Evolutionary conservation across 805 yeast genomes (phyloP), one percentile per base, ranked within the genome.

Genomic region (baker's yeast (Saccharomyces cerevisiae)): DNA sequence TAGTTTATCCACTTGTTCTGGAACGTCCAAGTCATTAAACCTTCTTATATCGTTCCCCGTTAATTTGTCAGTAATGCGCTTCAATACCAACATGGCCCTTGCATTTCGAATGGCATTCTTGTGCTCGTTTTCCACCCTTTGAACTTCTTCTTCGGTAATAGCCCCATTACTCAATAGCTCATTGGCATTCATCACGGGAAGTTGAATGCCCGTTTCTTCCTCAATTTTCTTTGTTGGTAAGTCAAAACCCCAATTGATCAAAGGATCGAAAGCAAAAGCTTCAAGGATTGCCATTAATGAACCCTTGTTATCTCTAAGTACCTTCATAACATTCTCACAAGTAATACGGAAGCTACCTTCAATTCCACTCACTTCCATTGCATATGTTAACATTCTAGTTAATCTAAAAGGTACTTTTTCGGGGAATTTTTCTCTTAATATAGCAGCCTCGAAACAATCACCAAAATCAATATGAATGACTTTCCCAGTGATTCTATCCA

Each of bases 401-500:
- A 94, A 78, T 69, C 99, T 79, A 75, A 94, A 94, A 6, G 99
- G 99, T 26, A 94, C 99, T 69, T 91, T 92, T 65, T 94, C 99
- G 0, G 99, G 99, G 70, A 87, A 95, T 68, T 94, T 94, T 62
- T 95, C 99, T 61, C 99, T 81, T 57, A 94, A 73, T 50, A 92
- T 90, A 0, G 99, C 99, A 1, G 98, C 97, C 69, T 94, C 99
- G 66, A 94, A 94, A 79, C 99, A 94, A 69, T 94, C 99, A 60
- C 99, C 99, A 72, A 92, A 94, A 77, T 94, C 99, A 71, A 94
- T 92, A 68, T 94, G 99, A 41, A 94, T 81, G 51, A 94, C 97
- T 65, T 92, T 90, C 57, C 99, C 99, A 0, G 98, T 89, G 50
- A 85, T 81, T 58, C 97, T 76, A 69, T 92, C 96, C 72, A 94